Evolutionary conservation across 176 grass and related monocot genomes (phyloP).

Genomic region (Melocanna baccifera): DNA sequence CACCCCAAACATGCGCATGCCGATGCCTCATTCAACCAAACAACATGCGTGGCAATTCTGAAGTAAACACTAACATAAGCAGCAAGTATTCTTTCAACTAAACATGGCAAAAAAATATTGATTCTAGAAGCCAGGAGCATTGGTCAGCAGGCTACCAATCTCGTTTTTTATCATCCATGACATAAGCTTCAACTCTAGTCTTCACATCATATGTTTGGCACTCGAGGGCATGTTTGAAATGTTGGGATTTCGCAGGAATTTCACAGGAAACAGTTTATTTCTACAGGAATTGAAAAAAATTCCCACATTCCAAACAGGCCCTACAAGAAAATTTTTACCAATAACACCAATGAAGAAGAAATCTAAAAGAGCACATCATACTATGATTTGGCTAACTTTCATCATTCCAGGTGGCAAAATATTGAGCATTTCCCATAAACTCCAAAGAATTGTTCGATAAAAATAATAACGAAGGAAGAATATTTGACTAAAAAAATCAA

Average conservation of each 20-base stretch:
- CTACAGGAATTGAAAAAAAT: too few species aligned
- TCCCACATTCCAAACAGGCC: too few species aligned
- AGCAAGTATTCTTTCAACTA: neutral
- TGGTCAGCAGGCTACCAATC: conserved; percentile 35
- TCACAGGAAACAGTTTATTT: neutral
- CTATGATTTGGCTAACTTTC: conserved; percentile 81
- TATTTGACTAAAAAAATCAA: neutral
- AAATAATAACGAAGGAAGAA: neutral
- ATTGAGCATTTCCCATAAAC: neutral
- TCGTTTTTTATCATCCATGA: conserved; percentile 37
- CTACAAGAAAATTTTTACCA: neutral
- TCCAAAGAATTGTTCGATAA: neutral
- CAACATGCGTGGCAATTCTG: neutral
- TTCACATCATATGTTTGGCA: conserved; percentile 12
- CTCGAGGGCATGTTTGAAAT: neutral
- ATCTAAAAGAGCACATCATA: conserved; percentile 57
- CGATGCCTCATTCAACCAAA: neutral
- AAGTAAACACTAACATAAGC: neutral
- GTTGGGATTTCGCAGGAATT: neutral
- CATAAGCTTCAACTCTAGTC: conserved; percentile 29
- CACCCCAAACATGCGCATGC: neutral
- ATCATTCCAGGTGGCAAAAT: conserved; percentile 56
- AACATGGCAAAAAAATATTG: neutral
- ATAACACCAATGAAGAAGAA: conserved; percentile 13
- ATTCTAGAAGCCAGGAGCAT: neutral